Percentiles rank a stretch among this genome's conserved stretches.
Evolutionary conservation across 2,329 filamentous ascomycete species (phyloP).

Genomic region (Parascedosporium putredinis): DNA sequence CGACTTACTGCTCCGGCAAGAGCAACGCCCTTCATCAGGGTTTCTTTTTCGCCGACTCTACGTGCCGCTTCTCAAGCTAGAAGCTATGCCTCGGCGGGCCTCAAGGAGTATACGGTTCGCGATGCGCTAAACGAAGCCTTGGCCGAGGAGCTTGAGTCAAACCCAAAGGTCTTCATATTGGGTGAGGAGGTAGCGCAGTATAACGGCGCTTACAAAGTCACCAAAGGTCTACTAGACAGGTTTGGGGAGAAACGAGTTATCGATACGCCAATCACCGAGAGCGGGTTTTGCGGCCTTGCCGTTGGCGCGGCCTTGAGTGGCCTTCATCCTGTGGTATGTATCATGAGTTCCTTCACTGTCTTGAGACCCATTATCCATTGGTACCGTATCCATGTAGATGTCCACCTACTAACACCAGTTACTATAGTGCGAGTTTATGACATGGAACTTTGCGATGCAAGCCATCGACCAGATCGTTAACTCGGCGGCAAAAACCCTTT

Average conservation of each 20-base stretch:
- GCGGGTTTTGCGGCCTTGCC: slow-evolving; percentile 86
- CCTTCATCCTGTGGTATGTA: slow-evolving; percentile 83
- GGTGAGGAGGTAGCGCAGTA: slow-evolving; percentile 99
- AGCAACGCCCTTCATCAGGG: slow-evolving; percentile 25
- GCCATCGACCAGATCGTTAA: slow-evolving; percentile 99
- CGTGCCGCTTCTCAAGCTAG: slow-evolving; percentile 31
- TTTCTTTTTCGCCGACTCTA: slow-evolving; percentile 27
- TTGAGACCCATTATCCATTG: neutral
- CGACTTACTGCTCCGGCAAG: slow-evolving; percentile 35
- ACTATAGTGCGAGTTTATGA: slow-evolving; percentile 97
- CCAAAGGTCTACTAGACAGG: slow-evolving; percentile 90
- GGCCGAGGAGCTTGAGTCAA: slow-evolving; percentile 89
- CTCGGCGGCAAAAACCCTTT: slow-evolving; percentile 96
- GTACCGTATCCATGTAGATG: neutral
- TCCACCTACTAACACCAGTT: slow-evolving; percentile 6
- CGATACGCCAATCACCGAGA: slow-evolving; percentile 96
- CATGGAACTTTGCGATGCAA: slow-evolving; percentile 99
- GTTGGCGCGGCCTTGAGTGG: slow-evolving; percentile 92
- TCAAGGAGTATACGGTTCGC: slow-evolving; percentile 92
- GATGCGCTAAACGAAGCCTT: slow-evolving; percentile 97
- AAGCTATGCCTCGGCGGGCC: slow-evolving; percentile 49
- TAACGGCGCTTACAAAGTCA: slow-evolving; percentile 99
- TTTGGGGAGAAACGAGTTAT: slow-evolving; percentile 97
- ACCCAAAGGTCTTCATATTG: slow-evolving; percentile 89
- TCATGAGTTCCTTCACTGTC: too few species aligned